Evolutionary conservation across 345 rosid genomes (phyloP).

Genomic region (Citropsis articulata): DNA sequence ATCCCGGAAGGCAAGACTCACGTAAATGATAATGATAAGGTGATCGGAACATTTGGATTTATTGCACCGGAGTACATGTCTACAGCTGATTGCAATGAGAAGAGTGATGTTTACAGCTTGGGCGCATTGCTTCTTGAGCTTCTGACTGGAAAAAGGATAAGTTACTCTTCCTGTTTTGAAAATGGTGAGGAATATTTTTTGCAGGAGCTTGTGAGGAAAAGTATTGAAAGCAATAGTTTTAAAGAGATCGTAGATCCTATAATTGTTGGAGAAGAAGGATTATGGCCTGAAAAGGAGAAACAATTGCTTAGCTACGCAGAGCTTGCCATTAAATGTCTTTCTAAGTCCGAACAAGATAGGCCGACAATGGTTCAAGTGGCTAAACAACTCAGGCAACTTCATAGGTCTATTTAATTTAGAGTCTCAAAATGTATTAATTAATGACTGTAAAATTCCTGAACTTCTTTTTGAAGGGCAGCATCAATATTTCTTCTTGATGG

Average conservation of each 20-base stretch:
- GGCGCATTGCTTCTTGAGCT: background rate
- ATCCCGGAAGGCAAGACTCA: background rate
- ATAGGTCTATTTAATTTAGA: background rate
- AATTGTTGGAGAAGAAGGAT: background rate
- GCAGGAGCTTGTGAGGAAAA: background rate
- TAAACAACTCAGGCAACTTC: conserved; percentile 7
- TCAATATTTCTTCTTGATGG: no score
- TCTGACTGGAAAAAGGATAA: background rate
- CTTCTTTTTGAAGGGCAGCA: background rate
- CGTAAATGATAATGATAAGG: background rate
- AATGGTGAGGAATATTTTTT: background rate
- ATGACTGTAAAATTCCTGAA: background rate
- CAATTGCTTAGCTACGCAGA: background rate
- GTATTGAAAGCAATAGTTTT: background rate
- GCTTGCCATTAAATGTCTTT: background rate
- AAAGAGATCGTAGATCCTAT: conserved; percentile 4
- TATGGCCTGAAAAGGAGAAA: background rate
- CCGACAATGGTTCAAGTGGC: conserved; percentile 25
- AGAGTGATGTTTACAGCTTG: background rate
- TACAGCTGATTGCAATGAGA: conserved; percentile 6
- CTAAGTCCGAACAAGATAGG: background rate
- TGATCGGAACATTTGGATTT: background rate
- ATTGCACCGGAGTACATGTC: background rate
- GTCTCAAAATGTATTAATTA: background rate
- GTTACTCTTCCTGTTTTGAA: background rate